Conservation (phyloP, 345 rosid species). For the Citrus inodora region DNA sequence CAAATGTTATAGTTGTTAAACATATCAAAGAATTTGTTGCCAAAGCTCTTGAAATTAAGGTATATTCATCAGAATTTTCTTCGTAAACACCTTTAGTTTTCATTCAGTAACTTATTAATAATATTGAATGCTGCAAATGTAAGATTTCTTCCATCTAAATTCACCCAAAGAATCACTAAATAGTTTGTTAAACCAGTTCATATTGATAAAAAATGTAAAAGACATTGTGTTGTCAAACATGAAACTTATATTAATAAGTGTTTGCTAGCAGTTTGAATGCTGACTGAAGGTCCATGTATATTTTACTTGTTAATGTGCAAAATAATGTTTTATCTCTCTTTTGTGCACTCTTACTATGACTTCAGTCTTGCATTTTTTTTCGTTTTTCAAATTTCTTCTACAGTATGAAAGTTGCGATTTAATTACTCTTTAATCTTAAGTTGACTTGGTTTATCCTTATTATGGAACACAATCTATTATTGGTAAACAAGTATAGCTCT, state of each 20-base stretch:
- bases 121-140: neutral
- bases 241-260: neutral
- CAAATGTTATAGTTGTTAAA: neutral
- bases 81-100: neutral
- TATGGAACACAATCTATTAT: neutral
- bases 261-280: neutral
- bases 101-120: neutral
- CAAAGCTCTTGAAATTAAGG: neutral
- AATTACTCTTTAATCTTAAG: neutral
- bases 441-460: constrained; percentile 5
- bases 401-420: neutral
- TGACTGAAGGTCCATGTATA: neutral
- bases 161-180: neutral
- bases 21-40: neutral
- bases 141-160: neutral
- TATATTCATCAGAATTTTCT: neutral
- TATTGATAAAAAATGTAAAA: neutral
- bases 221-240: neutral
- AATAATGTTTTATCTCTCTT: neutral
- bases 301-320: neutral
- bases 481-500: neutral
- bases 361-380: neutral
- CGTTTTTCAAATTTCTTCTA: neutral
- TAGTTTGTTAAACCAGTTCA: neutral
- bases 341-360: neutral